Evolutionary conservation across 2,329 filamentous ascomycete genomes (phyloP).

Genomic region (Penicillium sp.): DNA sequence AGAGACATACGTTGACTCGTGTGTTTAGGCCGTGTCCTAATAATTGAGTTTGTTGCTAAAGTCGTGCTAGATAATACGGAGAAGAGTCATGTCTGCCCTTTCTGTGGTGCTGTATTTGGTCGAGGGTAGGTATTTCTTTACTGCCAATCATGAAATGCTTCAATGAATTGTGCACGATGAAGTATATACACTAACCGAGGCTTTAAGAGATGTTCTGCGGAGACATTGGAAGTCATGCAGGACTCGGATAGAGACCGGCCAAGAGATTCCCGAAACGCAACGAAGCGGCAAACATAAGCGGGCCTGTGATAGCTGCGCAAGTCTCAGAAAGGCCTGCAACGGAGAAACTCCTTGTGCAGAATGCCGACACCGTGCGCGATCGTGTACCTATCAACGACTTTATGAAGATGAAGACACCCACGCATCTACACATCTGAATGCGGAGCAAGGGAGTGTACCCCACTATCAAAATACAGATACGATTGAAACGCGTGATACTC

Average conservation of each 20-base stretch:
- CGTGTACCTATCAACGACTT: conserved; percentile 27
- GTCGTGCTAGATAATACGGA: conserved; percentile 19
- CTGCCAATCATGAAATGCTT: neutral
- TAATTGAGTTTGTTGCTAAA: neutral
- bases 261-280: conserved; percentile 23
- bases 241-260: conserved; percentile 16
- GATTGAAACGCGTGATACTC: neutral
- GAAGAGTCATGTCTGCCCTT: conserved; percentile 22
- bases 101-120: conserved; percentile 28
- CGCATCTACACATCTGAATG: neutral
- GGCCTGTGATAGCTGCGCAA: conserved; percentile 32
- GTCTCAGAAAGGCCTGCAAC: conserved; percentile 28
- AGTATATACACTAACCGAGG: neutral
- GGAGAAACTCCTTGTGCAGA: conserved; percentile 24
- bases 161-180: neutral
- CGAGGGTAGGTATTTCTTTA: conserved; percentile 22
- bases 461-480: neutral
- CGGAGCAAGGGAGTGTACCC: neutral
- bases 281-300: conserved; percentile 29
- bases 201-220: conserved; percentile 25
- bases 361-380: conserved; percentile 19
- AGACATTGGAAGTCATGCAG: conserved; percentile 32
- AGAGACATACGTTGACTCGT: conserved; percentile 28
- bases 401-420: neutral
- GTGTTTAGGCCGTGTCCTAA: conserved; percentile 1